Evolutionary conservation across 495 filamentous ascomycete genomes (phyloP).

Genomic region (Hapsidospora chrysogenum): DNA sequence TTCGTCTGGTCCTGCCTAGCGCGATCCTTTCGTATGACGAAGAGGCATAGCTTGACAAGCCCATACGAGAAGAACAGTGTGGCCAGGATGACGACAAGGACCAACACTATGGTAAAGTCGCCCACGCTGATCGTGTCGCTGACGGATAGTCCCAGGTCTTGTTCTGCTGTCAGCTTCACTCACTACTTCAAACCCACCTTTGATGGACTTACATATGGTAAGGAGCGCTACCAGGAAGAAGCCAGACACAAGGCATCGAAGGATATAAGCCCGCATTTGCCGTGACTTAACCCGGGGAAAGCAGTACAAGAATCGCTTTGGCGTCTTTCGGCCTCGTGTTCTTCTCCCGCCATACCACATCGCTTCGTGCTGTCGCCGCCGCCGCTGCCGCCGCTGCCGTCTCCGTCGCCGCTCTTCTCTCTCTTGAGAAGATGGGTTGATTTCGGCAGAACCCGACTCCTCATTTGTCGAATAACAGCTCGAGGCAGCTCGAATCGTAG

Average conservation of each 20-base stretch:
- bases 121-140: slow-evolving; percentile 35
- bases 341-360: too few species aligned
- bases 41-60: slow-evolving; percentile 54
- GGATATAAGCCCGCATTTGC: slow-evolving; percentile 35
- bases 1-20: slow-evolving; percentile 8
- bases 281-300: slow-evolving; percentile 35
- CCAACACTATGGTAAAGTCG: slow-evolving; percentile 58
- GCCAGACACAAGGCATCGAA: slow-evolving; percentile 39
- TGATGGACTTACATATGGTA: slow-evolving; percentile 37
- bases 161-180: slow-evolving; percentile 5
- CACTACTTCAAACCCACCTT: too few species aligned
- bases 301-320: slow-evolving; percentile 29
- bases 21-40: slow-evolving; percentile 20
- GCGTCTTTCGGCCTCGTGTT: too few species aligned
- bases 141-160: slow-evolving; percentile 54
- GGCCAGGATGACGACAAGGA: slow-evolving; percentile 54
- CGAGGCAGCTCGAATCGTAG: too few species aligned
- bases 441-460: too few species aligned
- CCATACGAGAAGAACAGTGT: slow-evolving; percentile 70
- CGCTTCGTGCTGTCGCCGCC: neutral
- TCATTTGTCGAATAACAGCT: too few species aligned
- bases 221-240: slow-evolving; percentile 35
- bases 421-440: too few species aligned
- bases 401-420: too few species aligned
- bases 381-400: neutral